Conservation (phyloP, 768 basidiomycete species). For the Psilocybe subaeruginosa region DNA sequence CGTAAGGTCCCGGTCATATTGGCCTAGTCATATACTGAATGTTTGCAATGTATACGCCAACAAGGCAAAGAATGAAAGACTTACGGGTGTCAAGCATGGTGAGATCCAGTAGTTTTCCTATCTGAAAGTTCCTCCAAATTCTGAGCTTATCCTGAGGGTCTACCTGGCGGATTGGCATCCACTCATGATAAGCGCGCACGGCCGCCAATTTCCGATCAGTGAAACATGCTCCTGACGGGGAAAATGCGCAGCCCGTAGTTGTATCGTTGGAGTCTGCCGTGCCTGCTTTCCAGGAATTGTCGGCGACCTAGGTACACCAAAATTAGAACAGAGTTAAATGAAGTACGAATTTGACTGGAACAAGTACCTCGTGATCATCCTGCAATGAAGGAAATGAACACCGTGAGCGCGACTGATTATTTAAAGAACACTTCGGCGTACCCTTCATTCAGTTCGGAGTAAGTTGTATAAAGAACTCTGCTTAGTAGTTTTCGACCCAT, state of each 20-base stretch:
- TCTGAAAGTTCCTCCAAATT: conserved; percentile 67
- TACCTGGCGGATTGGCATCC: conserved; percentile 66
- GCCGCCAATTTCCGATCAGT: conserved; percentile 63
- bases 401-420: background rate
- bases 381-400: conserved; percentile 14
- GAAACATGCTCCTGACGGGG: conserved; percentile 57
- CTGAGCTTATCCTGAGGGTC: conserved; percentile 55
- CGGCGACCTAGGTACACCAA: conserved; percentile 41
- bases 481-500: background rate
- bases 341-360: background rate
- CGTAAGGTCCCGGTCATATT: conserved; percentile 62
- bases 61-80: conserved; percentile 8
- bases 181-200: conserved; percentile 61
- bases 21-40: conserved; percentile 28
- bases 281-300: conserved; percentile 61
- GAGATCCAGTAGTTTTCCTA: conserved; percentile 63
- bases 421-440: background rate
- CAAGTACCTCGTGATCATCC: conserved; percentile 53
- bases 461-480: background rate
- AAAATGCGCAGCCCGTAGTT: conserved; percentile 49
- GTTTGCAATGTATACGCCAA: background rate
- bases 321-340: background rate
- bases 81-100: conserved; percentile 66
- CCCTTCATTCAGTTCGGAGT: conserved; percentile 5
- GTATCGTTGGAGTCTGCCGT: conserved; percentile 60